These are phyloP conservation scores for Septoria linicola DNA, from an alignment of 2,329 filamentous ascomycete species.

Conservation along the genomic window DNA sequence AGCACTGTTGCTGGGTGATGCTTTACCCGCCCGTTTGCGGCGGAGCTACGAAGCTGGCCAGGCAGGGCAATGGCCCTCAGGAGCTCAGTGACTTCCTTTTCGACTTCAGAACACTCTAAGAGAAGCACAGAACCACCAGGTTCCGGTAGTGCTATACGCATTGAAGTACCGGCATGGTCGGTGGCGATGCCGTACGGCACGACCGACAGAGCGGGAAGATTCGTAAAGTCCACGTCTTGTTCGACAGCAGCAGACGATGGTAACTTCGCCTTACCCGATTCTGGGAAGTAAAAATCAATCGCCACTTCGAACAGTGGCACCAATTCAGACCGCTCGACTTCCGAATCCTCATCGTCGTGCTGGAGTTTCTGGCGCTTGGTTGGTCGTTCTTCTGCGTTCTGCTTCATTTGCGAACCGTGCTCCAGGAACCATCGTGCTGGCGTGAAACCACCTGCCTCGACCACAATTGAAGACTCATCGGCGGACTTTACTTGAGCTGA, in stretches of 20 bases:
- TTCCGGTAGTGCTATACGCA: constrained; percentile 26
- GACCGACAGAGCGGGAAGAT: constrained; percentile 22
- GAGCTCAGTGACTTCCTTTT: constrained; percentile 16
- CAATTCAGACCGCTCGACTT: not conserved
- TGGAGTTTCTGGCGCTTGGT: constrained; percentile 30
- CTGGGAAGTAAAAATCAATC: constrained; percentile 34
- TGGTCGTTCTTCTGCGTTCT: constrained; percentile 27
- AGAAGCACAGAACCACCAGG: constrained; percentile 26
- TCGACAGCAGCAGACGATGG: constrained; percentile 15
- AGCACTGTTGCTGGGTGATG: constrained; percentile 23
- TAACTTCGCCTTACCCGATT: constrained; percentile 18
- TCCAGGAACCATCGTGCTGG: constrained; percentile 36
- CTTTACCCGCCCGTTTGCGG: constrained; percentile 8
- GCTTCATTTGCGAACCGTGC: constrained; percentile 20
- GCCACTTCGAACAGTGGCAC: constrained; percentile 31
- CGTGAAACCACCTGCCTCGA: constrained; percentile 36
- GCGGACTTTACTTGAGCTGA: constrained; percentile 31
- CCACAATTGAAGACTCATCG: constrained; percentile 31
- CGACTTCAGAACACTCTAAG: constrained; percentile 26
- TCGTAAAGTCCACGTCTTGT: constrained; percentile 28
- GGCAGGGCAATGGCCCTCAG: constrained; percentile 24
- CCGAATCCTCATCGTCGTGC: constrained; percentile 1
- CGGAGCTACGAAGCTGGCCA: constrained; percentile 16
- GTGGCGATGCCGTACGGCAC: constrained; percentile 23
- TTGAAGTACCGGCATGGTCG: constrained; percentile 17